Base-by-base conservation (phyloP, 2,329 filamentous ascomycete species). In the Fusarium proliferatum region DNA sequence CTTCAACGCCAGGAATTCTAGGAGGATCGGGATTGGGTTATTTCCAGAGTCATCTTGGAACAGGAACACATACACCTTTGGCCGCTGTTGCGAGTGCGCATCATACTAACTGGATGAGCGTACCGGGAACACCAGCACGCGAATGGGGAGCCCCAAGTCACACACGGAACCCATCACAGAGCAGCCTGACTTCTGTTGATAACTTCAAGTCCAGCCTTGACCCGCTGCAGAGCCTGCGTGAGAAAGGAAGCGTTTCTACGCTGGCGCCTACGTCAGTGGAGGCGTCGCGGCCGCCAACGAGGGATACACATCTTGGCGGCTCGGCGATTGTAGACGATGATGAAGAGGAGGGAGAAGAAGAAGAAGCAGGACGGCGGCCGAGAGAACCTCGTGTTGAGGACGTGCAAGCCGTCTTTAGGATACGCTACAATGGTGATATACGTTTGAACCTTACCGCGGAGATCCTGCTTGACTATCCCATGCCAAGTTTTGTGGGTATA, bases 401-500 rank as follows among this genome's bases (percentile, higher is more conserved):
- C 79, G 88, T 98, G 60, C 96, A 99, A 81, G 93, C 97, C 55
- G 93, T 98, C 10, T 96, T 97, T 78, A 92, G 95, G 74, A 95
- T 97, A 68, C 91, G 91, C 63, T 99, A 99, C 82, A 90, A 92
- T 5, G 96, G 96, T 38, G 93, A 98, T 79, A 88, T 99, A 66
- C 91, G 92, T 74, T 88, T 99, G 64, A 94, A 95, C 69, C 87
- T 99, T 56, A 98, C 96, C 30, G 95, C 96, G 2, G 95, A 98
- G 83, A 97, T 99, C 46, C 86, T 98, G 38, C 91, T 99, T 39
- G 96, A 99, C 83, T 99, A 99, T 81, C 96, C 96, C 2, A 98
- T 98, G 94, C 95, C 95, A 45, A 97, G 94, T 84, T 99, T 99
- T 79, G 96, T 98, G 5, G 95, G 95, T 17, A 96, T 99, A 69